Evolutionary conservation across 371 early-diverging fungal species (phyloP).

Genomic region (Mortierella sp.): DNA sequence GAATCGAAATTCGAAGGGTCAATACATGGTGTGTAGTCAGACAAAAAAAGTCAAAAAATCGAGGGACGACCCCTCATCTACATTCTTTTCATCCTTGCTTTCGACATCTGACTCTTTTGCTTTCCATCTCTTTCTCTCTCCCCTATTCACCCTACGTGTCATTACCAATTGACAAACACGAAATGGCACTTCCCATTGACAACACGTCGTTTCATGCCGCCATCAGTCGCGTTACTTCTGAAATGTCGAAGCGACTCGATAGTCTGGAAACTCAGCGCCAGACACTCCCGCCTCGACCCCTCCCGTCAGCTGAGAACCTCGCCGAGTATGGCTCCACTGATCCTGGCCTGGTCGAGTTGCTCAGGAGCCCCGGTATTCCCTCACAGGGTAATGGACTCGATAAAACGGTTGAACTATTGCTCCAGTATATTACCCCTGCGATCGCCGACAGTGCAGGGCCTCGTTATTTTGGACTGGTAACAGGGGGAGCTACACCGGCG

Average conservation of each 20-base stretch:
- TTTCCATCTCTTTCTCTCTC: neutral
- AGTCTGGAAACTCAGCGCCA: constrained; percentile 14
- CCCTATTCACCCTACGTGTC: too few relatives aligned
- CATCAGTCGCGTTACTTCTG: constrained; percentile 16
- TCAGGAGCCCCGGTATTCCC: neutral
- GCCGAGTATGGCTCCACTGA: neutral
- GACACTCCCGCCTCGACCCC: constrained; percentile 25
- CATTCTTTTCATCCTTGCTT: neutral
- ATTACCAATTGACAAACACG: too few relatives aligned
- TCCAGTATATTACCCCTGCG: constrained; percentile 29
- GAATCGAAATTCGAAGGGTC: neutral
- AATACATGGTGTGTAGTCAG: too few relatives aligned
- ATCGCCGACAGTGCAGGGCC: constrained; percentile 44
- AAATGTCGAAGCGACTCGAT: neutral
- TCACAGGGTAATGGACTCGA: constrained; percentile 25
- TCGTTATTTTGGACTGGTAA: constrained; percentile 47
- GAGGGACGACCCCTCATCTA: neutral
- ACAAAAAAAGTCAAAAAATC: neutral
- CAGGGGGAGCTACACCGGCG: constrained; percentile 48
- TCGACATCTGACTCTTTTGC: neutral
- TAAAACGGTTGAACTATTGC: constrained; percentile 23
- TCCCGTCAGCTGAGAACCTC: constrained; percentile 2
- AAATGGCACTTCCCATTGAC: constrained; percentile 83
- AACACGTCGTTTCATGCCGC: constrained; percentile 99
- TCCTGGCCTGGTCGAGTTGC: neutral